Evolutionary conservation across 495 filamentous ascomycete species (phyloP), one percentile per base, ranked within the genome.

Genomic region (Aspergillus cavernicola): DNA sequence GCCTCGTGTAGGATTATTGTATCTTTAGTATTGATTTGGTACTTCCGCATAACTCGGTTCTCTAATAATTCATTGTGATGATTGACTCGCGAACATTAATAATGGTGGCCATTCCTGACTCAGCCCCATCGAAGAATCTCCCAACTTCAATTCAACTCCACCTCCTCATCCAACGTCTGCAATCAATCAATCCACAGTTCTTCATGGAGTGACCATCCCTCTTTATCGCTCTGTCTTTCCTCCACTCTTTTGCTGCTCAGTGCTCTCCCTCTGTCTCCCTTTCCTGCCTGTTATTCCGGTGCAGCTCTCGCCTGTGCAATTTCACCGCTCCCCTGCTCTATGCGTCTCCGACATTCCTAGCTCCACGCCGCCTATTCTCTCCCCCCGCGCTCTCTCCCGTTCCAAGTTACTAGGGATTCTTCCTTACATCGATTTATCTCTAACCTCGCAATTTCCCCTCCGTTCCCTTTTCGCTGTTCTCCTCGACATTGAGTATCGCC

Each of bases 291-390:
- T 44, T 33, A 23, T 20, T 54, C 32, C 28, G 24, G 39, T 32
- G 45, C 18, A 43, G 29, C n/a, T 9, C 12, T 24, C n/a, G 13
- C 23, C 12, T 10, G 22, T 29, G 22, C 23, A 22, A 32, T 50
- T 43, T 20, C 44, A 33, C 44, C 44, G 44, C 44, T 33, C 29
- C 39, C 19, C 44, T 35, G 32, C 44, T 20, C 66, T 60, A 59
- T 50, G 55, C 41, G 45, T 44, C 58, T 52, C 50, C 51, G 44
- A 55, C 37, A 48, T 63, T 59, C 50, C 60, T 62, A 58, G 19
- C 31, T 45, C 53, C 57, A 55, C 29, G 41, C 61, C 57, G 49
- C 53, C 57, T 48, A 23, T 36, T 51, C 20, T 41, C 49, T 23
- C 38, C 60, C 54, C 52, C 50, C 41, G 32, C 52, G 33, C 42